Conservation (phyloP, 2,329 filamentous ascomycete genomes). For the Chrysosporium queenslandicum region DNA sequence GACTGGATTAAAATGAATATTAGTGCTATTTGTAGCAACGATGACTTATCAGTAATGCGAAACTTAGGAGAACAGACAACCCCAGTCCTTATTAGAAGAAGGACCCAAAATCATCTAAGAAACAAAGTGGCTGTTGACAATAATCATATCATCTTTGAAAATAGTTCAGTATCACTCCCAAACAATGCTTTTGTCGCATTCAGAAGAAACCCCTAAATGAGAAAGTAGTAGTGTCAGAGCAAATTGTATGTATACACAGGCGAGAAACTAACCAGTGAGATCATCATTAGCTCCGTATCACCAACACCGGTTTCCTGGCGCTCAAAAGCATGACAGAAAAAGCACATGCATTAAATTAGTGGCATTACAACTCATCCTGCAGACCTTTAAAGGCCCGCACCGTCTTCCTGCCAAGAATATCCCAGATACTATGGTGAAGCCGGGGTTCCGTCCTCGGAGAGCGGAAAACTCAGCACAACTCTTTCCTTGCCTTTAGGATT, state of each 20-base stretch:
- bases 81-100: too few relatives aligned
- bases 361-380: not conserved
- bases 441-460: not conserved
- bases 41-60: too few relatives aligned
- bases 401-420: not conserved
- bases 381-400: not conserved
- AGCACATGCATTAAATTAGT: not conserved
- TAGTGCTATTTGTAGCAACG: too few relatives aligned
- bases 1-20: too few relatives aligned
- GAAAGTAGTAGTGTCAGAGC: not conserved
- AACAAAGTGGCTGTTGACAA: too few relatives aligned
- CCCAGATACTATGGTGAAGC: constrained; percentile 8
- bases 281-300: not conserved
- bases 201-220: not conserved
- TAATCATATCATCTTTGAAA: too few relatives aligned
- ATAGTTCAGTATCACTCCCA: not conserved
- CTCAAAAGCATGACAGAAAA: not conserved
- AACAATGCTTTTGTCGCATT: not conserved
- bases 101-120: too few relatives aligned
- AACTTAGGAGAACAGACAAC: too few relatives aligned
- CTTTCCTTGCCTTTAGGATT: not conserved
- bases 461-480: not conserved
- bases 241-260: not conserved
- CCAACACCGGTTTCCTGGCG: not conserved
- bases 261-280: not conserved